Evolutionary conservation across 106 monocot genomes (phyloP), one percentile per base, ranked within the genome.

Genomic region (Apostasia shenzhenica): DNA sequence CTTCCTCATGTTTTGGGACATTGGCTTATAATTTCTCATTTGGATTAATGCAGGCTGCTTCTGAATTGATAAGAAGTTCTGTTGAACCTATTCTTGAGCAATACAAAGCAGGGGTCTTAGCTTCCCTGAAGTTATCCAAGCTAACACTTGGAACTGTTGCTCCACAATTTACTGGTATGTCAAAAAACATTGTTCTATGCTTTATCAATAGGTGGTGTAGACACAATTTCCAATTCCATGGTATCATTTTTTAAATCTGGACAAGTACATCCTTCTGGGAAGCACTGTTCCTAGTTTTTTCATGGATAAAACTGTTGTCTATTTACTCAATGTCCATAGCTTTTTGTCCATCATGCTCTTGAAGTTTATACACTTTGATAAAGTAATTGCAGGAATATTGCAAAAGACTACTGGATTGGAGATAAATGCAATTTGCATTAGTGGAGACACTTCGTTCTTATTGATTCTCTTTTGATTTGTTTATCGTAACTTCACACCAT

Each of bases 101-200:
- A 72, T 97, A 97, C 67, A 86, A 68, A 74, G 70, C 92, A 46
- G 73, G 74, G 14, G 42, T 92, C 42, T 76, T 97, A 75, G 75
- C 76, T 72, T 97, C 95, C 8, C 80, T 97, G 48, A 84, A 79
- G 43, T 92, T 97, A 67, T 92, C 92, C 40, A 97, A 92, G 84
- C 76, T 97, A 42, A 97, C 95, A 43, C 89, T 97, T 74, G 95
- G 95, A 45, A 97, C 95, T 40, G 84, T 97, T 69, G 92, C 95
- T 72, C 95, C 95, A 67, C 95, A 97, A 52, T 92, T 97, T 81
- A 97, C 95, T 69, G 95, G 95, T 89, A 54, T 3, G 74, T 75
- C 54, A 67, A 65, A 65, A 62, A 49, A 5, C 14, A 2, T 48
- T 65, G 65, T 38, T 14, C 14, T 65, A 65, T 37, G 8, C 48